These are phyloP conservation scores for Fusarium miscanthi DNA, from an alignment of 2,329 filamentous ascomycete genomes.

Conservation along the genomic window DNA sequence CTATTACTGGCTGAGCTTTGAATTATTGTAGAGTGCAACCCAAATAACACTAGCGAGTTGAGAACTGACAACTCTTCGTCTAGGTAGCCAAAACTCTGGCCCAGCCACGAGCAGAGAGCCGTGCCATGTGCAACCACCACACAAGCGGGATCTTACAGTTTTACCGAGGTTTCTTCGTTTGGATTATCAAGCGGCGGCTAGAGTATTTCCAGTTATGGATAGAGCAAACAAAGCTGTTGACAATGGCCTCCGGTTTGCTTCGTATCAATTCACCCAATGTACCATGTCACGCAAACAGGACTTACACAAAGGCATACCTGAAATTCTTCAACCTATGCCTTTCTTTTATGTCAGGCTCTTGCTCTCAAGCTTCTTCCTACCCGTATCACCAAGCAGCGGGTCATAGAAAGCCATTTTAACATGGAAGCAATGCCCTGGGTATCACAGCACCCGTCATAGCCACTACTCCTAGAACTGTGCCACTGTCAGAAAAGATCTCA, in stretches of 20 bases:
- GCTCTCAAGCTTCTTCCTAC: slow-evolving; percentile 2
- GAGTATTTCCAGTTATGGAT: not conserved
- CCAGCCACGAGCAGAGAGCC: slow-evolving; percentile 29
- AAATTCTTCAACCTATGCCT: not conserved
- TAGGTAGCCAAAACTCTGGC: slow-evolving; percentile 2
- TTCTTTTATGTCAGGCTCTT: not conserved
- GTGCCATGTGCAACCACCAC: slow-evolving; percentile 39
- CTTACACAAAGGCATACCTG: not conserved
- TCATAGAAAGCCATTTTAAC: slow-evolving; percentile 34
- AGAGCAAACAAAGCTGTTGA: not conserved
- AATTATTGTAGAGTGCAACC: not conserved
- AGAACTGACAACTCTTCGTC: not conserved
- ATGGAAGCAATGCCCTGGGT: slow-evolving; percentile 33
- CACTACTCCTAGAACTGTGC: slow-evolving; percentile 46
- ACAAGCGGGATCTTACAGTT: slow-evolving; percentile 36
- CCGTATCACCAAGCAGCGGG: slow-evolving; percentile 25
- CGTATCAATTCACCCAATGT: not conserved
- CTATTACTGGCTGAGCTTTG: no score
- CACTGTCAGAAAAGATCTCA: slow-evolving; percentile 51
- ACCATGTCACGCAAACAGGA: not conserved
- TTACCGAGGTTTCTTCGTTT: slow-evolving; percentile 34
- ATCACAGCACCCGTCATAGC: slow-evolving; percentile 54
- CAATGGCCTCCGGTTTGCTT: not conserved
- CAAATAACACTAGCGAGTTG: not conserved
- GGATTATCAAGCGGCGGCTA: not conserved